phyloP scores from a whole-genome alignment of 768 basidiomycete genomes.

The Astraeus odoratus region DNA sequence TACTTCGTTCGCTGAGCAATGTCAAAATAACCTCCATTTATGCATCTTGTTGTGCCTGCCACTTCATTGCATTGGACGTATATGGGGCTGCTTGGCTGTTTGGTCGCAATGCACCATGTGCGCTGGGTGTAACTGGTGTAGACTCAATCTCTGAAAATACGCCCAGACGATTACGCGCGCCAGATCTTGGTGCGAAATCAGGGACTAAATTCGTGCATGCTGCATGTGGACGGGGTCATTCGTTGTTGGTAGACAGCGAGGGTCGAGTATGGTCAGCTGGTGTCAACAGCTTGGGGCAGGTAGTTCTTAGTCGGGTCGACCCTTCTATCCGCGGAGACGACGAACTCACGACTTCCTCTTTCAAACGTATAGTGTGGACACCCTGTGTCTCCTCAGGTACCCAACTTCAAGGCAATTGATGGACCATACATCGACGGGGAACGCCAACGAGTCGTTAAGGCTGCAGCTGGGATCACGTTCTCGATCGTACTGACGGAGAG shows the following conservation, averaged over 20 bases:
- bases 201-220: slow-evolving; percentile 70
- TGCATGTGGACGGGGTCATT: slow-evolving; percentile 78
- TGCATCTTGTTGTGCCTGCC: slow-evolving; percentile 69
- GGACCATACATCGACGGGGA: slow-evolving; percentile 52
- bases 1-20: slow-evolving; percentile 82
- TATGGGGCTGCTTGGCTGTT: slow-evolving; percentile 85
- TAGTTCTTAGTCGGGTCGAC: too few relatives aligned
- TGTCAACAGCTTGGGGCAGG: slow-evolving; percentile 75
- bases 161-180: slow-evolving; percentile 53
- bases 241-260: slow-evolving; percentile 72
- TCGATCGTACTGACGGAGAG: slow-evolving; percentile 74
- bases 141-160: slow-evolving; percentile 67
- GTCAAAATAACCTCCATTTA: slow-evolving; percentile 67
- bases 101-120: slow-evolving; percentile 71
- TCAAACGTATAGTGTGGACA: slow-evolving; percentile 62
- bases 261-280: slow-evolving; percentile 85
- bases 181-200: slow-evolving; percentile 51
- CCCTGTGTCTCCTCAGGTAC: slow-evolving; percentile 53
- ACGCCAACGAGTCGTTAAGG: slow-evolving; percentile 62
- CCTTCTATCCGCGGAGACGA: neutral
- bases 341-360: neutral
- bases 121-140: slow-evolving; percentile 53
- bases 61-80: slow-evolving; percentile 66
- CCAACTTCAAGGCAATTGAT: slow-evolving; percentile 55
- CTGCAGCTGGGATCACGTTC: slow-evolving; percentile 78